These are phyloP conservation scores for Vachellia pachyceras DNA, from an alignment of 306 rosid genomes.

Conservation along the genomic window DNA sequence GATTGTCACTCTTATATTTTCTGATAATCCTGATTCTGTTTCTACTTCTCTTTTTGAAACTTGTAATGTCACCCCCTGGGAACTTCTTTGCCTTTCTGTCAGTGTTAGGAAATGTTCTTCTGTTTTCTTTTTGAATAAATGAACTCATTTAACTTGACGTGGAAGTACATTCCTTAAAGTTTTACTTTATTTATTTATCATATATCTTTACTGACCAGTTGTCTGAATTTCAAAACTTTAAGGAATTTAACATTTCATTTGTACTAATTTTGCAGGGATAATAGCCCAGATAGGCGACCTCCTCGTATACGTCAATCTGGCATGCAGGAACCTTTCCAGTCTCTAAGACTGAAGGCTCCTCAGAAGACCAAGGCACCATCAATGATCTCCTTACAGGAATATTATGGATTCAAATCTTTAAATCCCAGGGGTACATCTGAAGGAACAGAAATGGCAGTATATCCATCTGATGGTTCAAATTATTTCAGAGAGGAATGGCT, in stretches of 20 bases:
- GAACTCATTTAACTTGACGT: neutral
- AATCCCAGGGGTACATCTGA: conserved; percentile 36
- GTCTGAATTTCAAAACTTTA: neutral
- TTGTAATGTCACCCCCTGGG: neutral
- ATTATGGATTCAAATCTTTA: conserved; percentile 63
- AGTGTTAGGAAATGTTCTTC: neutral
- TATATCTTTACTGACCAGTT: neutral
- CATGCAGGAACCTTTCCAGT: conserved; percentile 51
- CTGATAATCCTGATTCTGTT: neutral
- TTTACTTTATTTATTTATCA: neutral
- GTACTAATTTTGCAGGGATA: conserved; percentile 50
- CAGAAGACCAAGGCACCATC: conserved; percentile 55
- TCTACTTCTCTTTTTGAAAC: neutral
- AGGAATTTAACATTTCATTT: conserved; percentile 24
- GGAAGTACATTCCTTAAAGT: neutral
- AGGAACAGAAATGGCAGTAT: conserved; percentile 70
- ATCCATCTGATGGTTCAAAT: conserved; percentile 53
- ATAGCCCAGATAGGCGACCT: conserved; percentile 39
- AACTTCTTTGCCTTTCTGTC: neutral
- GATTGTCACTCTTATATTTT: neutral
- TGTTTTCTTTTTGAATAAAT: neutral
- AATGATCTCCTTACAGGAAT: conserved; percentile 71
- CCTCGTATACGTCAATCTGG: conserved; percentile 52
- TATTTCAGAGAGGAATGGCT: conserved; percentile 48
- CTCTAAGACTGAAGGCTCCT: conserved; percentile 58